These are phyloP conservation scores for Hysterium pulicare DNA, from an alignment of 2,329 filamentous ascomycete genomes.

Conservation along the genomic window DNA sequence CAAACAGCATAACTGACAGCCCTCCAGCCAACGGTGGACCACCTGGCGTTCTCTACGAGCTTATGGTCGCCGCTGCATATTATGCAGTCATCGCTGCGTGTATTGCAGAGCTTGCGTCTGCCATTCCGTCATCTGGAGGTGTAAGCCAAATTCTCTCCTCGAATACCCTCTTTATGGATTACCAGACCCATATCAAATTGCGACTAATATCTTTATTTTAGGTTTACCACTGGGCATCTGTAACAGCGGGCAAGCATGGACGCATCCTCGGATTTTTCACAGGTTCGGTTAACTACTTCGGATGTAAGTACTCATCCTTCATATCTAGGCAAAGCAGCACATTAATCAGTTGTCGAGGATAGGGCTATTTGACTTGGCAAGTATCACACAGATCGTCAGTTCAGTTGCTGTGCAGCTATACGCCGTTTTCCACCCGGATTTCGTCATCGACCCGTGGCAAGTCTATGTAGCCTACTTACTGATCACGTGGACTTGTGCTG, in stretches of 20 bases:
- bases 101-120: constrained; percentile 18
- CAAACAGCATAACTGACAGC: not conserved
- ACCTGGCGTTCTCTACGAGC: constrained; percentile 17
- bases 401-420: constrained; percentile 15
- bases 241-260: constrained; percentile 33
- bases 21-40: constrained; percentile 8
- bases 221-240: constrained; percentile 37
- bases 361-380: constrained; percentile 5
- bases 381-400: constrained; percentile 15
- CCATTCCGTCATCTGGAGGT: constrained; percentile 17
- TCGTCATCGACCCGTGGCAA: constrained; percentile 22
- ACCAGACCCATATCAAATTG: too few species aligned
- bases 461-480: constrained; percentile 46
- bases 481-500: constrained; percentile 41
- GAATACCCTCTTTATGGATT: too few species aligned
- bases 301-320: too few species aligned
- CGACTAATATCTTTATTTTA: too few species aligned
- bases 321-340: too few species aligned
- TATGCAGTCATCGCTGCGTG: constrained; percentile 15
- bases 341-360: too few species aligned
- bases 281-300: constrained; percentile 48
- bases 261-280: constrained; percentile 35
- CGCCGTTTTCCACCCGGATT: constrained; percentile 15
- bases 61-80: constrained; percentile 16
- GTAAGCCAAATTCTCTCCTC: too few species aligned